phyloP scores from a whole-genome alignment of 129 eudicot genomes.

The Chrysanthemum makinoi region DNA sequence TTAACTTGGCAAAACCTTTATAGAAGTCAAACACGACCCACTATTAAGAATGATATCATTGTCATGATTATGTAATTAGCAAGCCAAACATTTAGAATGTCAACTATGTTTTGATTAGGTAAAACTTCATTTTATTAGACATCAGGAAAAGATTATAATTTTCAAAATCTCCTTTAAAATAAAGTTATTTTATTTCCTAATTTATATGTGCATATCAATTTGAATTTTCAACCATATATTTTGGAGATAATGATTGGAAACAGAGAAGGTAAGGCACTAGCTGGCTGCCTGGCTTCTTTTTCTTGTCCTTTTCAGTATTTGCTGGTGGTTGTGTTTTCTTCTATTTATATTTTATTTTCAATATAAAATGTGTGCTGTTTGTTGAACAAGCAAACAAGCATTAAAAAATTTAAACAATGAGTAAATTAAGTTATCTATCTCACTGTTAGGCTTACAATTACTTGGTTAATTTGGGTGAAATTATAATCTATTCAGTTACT shows the following conservation, averaged over 20 bases:
- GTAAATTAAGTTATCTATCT: constrained; percentile 11
- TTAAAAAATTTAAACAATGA: neutral
- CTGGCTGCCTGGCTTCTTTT: constrained; percentile 44
- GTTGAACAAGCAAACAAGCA: constrained; percentile 32
- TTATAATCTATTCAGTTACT: neutral
- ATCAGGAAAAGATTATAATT: too few species aligned
- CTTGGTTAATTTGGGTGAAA: constrained; percentile 15
- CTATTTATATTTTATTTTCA: neutral
- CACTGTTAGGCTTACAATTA: constrained; percentile 18
- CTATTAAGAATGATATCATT: too few species aligned
- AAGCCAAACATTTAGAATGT: too few species aligned
- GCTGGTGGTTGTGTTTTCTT: constrained; percentile 34
- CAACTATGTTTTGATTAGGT: too few species aligned
- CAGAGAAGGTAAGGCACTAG: constrained; percentile 36
- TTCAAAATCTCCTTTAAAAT: too few species aligned
- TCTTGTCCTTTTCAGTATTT: constrained; percentile 41
- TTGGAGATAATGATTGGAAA: constrained; percentile 35
- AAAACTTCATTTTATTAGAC: too few species aligned
- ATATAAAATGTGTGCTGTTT: constrained; percentile 28
- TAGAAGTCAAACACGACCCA: neutral
- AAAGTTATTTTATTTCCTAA: too few species aligned
- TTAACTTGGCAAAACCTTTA: neutral
- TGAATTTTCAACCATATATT: constrained; percentile 19
- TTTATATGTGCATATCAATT: neutral
- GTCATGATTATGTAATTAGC: too few species aligned